phyloP scores from a whole-genome alignment of 306 rosid genomes.

The Pterocarpus santalinus region DNA sequence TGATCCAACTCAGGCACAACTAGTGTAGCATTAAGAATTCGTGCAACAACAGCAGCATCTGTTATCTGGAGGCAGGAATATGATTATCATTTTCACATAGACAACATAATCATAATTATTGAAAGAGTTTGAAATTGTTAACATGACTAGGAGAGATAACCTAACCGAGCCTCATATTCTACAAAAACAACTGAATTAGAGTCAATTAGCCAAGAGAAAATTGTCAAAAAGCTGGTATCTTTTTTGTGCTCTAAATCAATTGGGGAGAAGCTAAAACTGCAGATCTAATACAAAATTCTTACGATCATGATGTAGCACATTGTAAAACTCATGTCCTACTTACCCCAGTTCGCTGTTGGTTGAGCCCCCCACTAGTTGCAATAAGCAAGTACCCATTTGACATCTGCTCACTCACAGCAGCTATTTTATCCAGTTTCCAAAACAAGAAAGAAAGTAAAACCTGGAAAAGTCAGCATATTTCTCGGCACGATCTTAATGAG shows the following conservation, averaged over 20 bases:
- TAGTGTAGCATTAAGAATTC: slow-evolving; percentile 94
- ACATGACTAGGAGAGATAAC: slow-evolving; percentile 19
- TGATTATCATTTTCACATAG: slow-evolving; percentile 44
- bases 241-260: not conserved
- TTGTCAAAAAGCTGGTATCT: not conserved
- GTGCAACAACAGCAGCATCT: slow-evolving; percentile 96
- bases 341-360: slow-evolving; percentile 99
- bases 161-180: slow-evolving; percentile 31
- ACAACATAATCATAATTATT: not conserved
- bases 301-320: slow-evolving; percentile 24
- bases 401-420: slow-evolving; percentile 63
- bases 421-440: slow-evolving; percentile 56
- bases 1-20: slow-evolving; percentile 99
- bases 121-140: not conserved
- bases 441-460: slow-evolving; percentile 19
- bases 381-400: slow-evolving; percentile 95
- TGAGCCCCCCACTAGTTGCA: slow-evolving; percentile 96
- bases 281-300: slow-evolving; percentile 17
- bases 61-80: slow-evolving; percentile 78
- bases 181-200: slow-evolving; percentile 30
- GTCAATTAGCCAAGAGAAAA: not conserved
- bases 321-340: slow-evolving; percentile 48
- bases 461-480: slow-evolving; percentile 28
- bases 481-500: slow-evolving; percentile 6
- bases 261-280: slow-evolving; percentile 21